Evolutionary conservation across 2,329 filamentous ascomycete species (phyloP), one percentile per base, ranked within the genome.

Genomic region (Atkinsonella hypoxylon): DNA sequence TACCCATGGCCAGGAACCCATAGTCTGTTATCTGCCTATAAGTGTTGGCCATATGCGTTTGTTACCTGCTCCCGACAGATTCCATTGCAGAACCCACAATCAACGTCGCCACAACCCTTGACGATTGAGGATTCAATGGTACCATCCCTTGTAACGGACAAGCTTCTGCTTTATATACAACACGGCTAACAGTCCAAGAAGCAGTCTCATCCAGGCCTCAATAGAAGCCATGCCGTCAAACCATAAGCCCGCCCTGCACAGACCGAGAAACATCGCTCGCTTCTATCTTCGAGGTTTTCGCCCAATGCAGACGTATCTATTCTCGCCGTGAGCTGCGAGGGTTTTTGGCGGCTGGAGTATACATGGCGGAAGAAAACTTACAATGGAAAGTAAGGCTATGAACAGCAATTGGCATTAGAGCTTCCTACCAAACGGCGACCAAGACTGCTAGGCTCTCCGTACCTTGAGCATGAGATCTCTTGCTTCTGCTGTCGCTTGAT

Each of bases 261-360:
- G 7, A 42, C 40, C 10, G 6, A 18, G 22, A 18, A 11, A 22
- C n/a, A 20, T 36, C 17, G 17, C 18, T 11, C 31, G 18, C 9
- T 38, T 3, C 58, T 48, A 61, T 52, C 56, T 54, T 45, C 52
- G 56, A 51, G 76, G 74, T 56, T 83, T 83, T 54, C 73, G 72
- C 47, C 79, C 80, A 57, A 83, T 81, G 55, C 77, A 82, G 38
- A 83, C 75, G 60, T 83, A 81, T 55, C 78, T 81, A 52, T 36
- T 5, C 50, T 17, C 26, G 51, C 48, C 43, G 43, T 52, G 39
- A 42, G 44, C 31, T 32, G 36, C 42, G 15, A 40, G 15, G 5
- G 4, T 7, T 18, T n/a, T 43, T 42, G 41, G 17, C 30, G 20
- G 26, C 26, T 26, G 26, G 8, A 26, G 26, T 26, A 26, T 26